These are phyloP conservation scores for Trichocomaceae sp. DNA, from an alignment of 2,329 filamentous ascomycete genomes.

Conservation along the genomic window DNA sequence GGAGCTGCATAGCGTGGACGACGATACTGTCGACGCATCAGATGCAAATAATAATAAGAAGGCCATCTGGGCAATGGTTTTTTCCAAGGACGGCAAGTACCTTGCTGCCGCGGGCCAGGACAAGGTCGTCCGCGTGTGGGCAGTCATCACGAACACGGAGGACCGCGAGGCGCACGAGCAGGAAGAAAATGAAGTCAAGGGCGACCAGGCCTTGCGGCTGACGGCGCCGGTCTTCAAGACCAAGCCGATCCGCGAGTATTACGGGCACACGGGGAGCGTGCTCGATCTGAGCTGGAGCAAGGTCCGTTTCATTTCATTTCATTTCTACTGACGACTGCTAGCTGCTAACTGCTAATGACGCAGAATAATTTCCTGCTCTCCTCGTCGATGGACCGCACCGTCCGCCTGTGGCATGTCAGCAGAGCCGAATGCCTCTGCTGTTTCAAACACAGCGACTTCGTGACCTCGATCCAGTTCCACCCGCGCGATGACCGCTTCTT, in stretches of 20 bases:
- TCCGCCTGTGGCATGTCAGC: constrained; percentile 86
- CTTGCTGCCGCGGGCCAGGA: constrained; percentile 91
- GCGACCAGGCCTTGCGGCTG: constrained; percentile 54
- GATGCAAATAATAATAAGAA: constrained; percentile 35
- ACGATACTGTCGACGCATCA: constrained; percentile 20
- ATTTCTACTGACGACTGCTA: neutral
- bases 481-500: constrained; percentile 95
- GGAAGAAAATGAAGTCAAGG: constrained; percentile 51
- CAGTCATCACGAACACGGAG: constrained; percentile 73
- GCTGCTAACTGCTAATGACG: constrained; percentile 1
- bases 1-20: constrained; percentile 64
- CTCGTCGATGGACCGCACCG: constrained; percentile 96
- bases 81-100: constrained; percentile 85
- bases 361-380: constrained; percentile 91
- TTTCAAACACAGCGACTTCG: constrained; percentile 91
- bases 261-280: constrained; percentile 77
- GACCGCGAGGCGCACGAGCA: constrained; percentile 69
- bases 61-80: constrained; percentile 87
- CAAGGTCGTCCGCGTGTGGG: constrained; percentile 77
- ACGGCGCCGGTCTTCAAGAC: constrained; percentile 85
- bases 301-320: constrained; percentile 30
- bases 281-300: constrained; percentile 97
- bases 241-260: constrained; percentile 71
- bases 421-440: constrained; percentile 80
- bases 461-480: constrained; percentile 91